Conservation (phyloP, 768 basidiomycete genomes). For the Cytidiella melzeri region DNA sequence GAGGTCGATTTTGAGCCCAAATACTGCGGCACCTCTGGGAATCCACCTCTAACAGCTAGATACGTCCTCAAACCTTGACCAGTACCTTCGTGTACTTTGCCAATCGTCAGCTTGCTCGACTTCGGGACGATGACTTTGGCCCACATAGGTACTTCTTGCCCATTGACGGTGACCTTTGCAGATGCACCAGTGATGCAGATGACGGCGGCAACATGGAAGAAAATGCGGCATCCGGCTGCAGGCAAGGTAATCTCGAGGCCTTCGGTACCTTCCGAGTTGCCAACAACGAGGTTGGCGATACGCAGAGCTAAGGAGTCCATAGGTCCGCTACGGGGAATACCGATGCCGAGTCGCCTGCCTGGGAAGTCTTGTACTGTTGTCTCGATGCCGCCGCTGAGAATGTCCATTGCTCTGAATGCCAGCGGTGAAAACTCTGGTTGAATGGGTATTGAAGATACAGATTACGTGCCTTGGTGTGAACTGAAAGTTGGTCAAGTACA, state of each 20-base stretch:
- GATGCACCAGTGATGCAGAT: constrained; percentile 52
- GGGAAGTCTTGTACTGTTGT: constrained; percentile 54
- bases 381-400: constrained; percentile 50
- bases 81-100: constrained; percentile 16
- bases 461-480: constrained; percentile 36
- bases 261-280: constrained; percentile 45
- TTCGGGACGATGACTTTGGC: constrained; percentile 38
- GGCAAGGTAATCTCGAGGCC: constrained; percentile 45
- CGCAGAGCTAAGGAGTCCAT: constrained; percentile 56
- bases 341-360: constrained; percentile 44
- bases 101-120: constrained; percentile 38
- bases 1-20: constrained; percentile 63
- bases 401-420: constrained; percentile 39
- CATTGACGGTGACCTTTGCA: constrained; percentile 38
- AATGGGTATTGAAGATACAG: constrained; percentile 8
- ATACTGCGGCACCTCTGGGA: constrained; percentile 50
- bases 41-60: constrained; percentile 51
- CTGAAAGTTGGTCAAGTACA: constrained; percentile 39
- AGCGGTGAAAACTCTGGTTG: no score
- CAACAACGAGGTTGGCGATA: constrained; percentile 52
- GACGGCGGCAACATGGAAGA: constrained; percentile 44
- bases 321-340: constrained; percentile 58
- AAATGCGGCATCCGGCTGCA: constrained; percentile 37
- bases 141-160: constrained; percentile 39
- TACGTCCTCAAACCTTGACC: constrained; percentile 46